Base-by-base conservation (phyloP, 306 rosid species). In the Nissolia schottii region DNA sequence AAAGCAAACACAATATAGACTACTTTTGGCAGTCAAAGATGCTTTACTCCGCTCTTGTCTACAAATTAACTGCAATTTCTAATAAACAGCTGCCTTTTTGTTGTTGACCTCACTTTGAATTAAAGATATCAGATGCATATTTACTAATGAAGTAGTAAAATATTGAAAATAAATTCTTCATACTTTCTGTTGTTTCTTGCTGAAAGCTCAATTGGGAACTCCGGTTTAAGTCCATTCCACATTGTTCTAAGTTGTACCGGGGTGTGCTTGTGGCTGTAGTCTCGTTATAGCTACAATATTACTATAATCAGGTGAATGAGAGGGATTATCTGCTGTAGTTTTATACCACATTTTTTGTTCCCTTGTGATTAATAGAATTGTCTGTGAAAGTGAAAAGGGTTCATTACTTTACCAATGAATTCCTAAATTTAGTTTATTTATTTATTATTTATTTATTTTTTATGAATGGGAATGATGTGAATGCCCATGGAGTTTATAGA, bases 51-150 rank as follows among this genome's bases (percentile, higher is more conserved):
- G 55, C 64, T 50, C 40, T 38, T 59, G 41, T 62, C 53, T 35
- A 22, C n/a, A 31, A 15, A 22, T 49, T 18, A 74, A 28, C 54
- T 48, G 53, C 43, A 31, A 29, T 22, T 55, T 63, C 32, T 15
- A 77, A 54, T 61, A 40, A 50, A 57, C 22, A 32, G 49, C 28
- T 28, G 40, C 56, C 28, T 64, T n/a, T 66, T n/a, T 51, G 54
- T 35, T 23, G 31, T 18, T 73, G 38, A 72, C 38, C 67, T 71
- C 43, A 15, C 61, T 9, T 68, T 34, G 61, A 60, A 51, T 67
- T 38, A 16, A 64, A 29, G 46, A 67, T 51, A 46, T 50, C 41
- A 28, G n/a, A 24, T 67, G 51, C 58, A 32, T 14, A 19, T 67
- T 22, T 11, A 8, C 14, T 11, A 19, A 62, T 40, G 37, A 58